Evolutionary conservation across 2,329 filamentous ascomycete species (phyloP).

Genomic region (Colletotrichum agaves): DNA sequence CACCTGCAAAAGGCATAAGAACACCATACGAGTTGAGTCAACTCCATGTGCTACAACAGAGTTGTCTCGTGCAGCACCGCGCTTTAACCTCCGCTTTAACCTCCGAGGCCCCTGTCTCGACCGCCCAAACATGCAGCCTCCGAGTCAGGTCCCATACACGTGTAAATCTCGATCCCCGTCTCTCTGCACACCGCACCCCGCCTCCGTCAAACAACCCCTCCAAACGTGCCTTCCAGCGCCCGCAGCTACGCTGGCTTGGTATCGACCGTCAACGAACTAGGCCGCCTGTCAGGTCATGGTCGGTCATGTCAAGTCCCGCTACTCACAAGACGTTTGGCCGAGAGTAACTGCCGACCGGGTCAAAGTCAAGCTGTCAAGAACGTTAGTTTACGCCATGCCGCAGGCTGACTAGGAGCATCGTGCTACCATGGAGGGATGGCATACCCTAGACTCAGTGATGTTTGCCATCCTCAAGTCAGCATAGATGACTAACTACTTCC

Average conservation of each 20-base stretch:
- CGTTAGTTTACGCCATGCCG: slow-evolving; percentile 13
- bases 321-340: slow-evolving; percentile 54
- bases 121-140: slow-evolving; percentile 6
- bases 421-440: slow-evolving; percentile 11
- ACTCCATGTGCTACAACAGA: too few relatives aligned
- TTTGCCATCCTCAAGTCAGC: slow-evolving; percentile 48
- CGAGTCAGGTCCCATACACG: slow-evolving; percentile 30
- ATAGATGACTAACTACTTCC: slow-evolving; percentile 51
- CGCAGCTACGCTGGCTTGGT: slow-evolving; percentile 41
- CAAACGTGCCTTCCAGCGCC: slow-evolving; percentile 4
- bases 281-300: slow-evolving; percentile 29
- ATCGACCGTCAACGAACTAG: slow-evolving; percentile 44
- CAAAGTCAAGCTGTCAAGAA: slow-evolving; percentile 51
- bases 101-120: neutral
- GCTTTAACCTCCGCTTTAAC: too few relatives aligned
- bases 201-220: neutral
- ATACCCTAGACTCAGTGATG: slow-evolving; percentile 51
- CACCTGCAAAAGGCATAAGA: too few relatives aligned
- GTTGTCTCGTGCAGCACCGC: neutral
- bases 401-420: neutral
- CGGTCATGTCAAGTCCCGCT: neutral
- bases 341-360: slow-evolving; percentile 53
- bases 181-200: slow-evolving; percentile 6
- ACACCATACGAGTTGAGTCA: too few relatives aligned
- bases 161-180: slow-evolving; percentile 15